Base-by-base conservation (phyloP, 768 basidiomycete species). In the Calocybe indica region DNA sequence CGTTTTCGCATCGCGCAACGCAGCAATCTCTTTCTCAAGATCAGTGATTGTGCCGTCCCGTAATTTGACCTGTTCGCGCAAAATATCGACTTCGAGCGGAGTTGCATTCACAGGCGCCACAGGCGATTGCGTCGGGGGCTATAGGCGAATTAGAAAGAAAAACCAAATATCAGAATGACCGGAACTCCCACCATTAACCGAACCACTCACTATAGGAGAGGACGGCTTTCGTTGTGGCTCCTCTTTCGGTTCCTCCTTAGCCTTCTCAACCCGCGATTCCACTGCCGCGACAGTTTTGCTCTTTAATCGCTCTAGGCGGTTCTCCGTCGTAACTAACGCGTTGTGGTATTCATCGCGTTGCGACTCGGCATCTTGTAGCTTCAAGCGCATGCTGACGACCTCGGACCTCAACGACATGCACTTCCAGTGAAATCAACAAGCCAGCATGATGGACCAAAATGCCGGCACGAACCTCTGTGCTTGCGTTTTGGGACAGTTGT, bases 121-220 rank as follows among this genome's bases (percentile, higher is more conserved):
- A 42, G 62, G 58, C 32, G 65, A 55, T 13, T 56, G 42, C 3
- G 31, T 53, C 13, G 64, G 58, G 12, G 61, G 74, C 82, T 86
- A 59, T 30, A 55, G 43, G 47, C 30, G 55, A 11, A 71, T 84
- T 63, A 81, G 78, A 72, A 65, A 62, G 55, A 54, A 40, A 58
- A 43, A 34, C 14, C 31, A 43, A 59, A 59, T 50, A 69, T 73
- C 56, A 70, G 66, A 67, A 70, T 61, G 64, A 63, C 64, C 64
- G 68, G 68, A 67, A 71, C 72, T 78, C 80, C 79, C 80, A 82
- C 81, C 78, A 77, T 75, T 70, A 71, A 75, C 68, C 72, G 69
- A 73, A 70, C 73, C 74, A 85, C 86, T 80, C 77, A 87, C 86
- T 72, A 70, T 75, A 65, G 83, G 80, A 73, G 82, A 76, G 69